Conservation (phyloP, 768 basidiomycete species). For the Russula dissimulans region DNA sequence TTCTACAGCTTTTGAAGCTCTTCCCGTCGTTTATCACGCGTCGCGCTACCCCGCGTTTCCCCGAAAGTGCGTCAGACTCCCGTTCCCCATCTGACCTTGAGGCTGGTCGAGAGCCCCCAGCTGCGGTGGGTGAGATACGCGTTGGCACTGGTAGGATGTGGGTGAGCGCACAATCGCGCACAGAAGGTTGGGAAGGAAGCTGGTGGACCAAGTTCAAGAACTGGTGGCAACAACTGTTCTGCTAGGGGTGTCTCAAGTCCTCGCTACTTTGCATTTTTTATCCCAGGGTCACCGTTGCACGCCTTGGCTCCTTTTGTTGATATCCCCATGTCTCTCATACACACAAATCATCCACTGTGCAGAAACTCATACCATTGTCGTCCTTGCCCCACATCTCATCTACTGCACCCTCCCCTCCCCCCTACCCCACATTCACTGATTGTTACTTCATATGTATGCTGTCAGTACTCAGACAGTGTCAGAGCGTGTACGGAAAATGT, state of each 20-base stretch:
- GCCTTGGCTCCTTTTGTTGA: not conserved
- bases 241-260: constrained; percentile 32
- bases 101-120: constrained; percentile 52
- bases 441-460: constrained; percentile 23
- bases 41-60: constrained; percentile 65
- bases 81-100: constrained; percentile 50
- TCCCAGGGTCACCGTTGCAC: not conserved
- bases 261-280: not conserved
- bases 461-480: constrained; percentile 14
- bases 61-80: constrained; percentile 25
- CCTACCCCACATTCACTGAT: not conserved
- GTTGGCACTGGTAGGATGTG: constrained; percentile 83
- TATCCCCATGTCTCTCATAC: not conserved
- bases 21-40: constrained; percentile 74
- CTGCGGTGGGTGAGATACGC: constrained; percentile 47
- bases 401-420: not conserved
- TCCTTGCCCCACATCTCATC: constrained; percentile 4
- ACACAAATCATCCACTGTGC: constrained; percentile 5
- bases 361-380: constrained; percentile 3
- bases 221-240: constrained; percentile 77
- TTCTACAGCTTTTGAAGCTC: constrained; percentile 52
- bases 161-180: constrained; percentile 53
- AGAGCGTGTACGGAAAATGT: constrained; percentile 11
- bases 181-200: constrained; percentile 60
- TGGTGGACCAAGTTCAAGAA: constrained; percentile 72